Evolutionary conservation across 768 basidiomycete species (phyloP), one percentile per base, ranked within the genome.

Genomic region (Trametes punicea): DNA sequence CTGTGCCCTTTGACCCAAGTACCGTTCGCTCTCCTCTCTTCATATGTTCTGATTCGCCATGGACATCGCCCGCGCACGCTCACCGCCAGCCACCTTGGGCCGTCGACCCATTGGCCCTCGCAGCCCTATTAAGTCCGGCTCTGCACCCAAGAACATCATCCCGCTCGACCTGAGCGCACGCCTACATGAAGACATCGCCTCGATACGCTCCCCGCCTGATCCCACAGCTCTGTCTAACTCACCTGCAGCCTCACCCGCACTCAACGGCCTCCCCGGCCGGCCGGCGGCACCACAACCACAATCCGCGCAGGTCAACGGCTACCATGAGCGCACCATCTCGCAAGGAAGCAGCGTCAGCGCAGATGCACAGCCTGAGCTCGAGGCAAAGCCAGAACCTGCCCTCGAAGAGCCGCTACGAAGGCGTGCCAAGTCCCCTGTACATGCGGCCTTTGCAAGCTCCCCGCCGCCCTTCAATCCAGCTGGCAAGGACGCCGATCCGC

Each of bases 61-160:
- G 51, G 57, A 51, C 46, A 44, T 60, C 45, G 53, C 52, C 20
- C 58, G 58, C 36, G 53, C 58, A 51, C 58, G 58, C 53, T 60
- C 58, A 38, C 62, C 56, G n/a, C 56, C 55, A 26, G 53, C 53
- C 16, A 51, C 56, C 36, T 42, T 56, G 30, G 56, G 52, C 25
- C 57, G 51, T 9, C 57, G 56, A 20, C 63, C 63, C 4, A 50
- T 56, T 23, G 63, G 63, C 51, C 63, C 63, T 42, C 63, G 63
- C 51, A 58, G 55, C 33, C 63, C 63, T 4, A 51, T 46, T n/a
- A 61, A 55, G 51, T 31, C 55, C 18, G 46, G 53, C n/a, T 39
- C 53, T 20, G 34, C 31, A 16, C 53, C 58, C 44, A 64, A 57
- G 55, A 59, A 48, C 26, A 57, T 55, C 51, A 51, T 61, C 45